Base-by-base conservation (phyloP, 495 filamentous ascomycete genomes). In the Penicillium lagena region DNA sequence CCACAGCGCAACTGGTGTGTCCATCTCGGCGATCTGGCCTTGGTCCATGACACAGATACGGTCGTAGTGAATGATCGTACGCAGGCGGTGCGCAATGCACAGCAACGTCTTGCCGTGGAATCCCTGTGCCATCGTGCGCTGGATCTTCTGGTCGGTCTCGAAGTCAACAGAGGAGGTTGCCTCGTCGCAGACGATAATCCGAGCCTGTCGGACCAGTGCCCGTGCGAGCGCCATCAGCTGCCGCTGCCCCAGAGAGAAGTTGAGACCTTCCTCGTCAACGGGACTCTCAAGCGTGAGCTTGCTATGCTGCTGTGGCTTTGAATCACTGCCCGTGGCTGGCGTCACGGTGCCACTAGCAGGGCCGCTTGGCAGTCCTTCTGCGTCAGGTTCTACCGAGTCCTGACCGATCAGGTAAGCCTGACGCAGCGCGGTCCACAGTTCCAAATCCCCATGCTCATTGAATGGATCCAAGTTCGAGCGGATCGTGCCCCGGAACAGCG, bases 121-220 rank as follows among this genome's bases (percentile, higher is more conserved):
- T 0, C 85, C 93, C 12, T 78, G 75, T 1, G 86, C 83, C 64
- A 98, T 96, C 7, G 91, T 95, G 35, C 71, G 69, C 69, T 98
- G 93, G 62, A 98, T 96, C 75, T 90, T 90, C 66, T 87, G 80
- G 51, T 98, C 91, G 9, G 93, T 98, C 61, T 95, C 91, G 67
- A 96, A 90, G 64, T 98, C 91, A 6, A 98, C 90, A 5, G 80
- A 85, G 4, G 82, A 87, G 0, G 91, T 98, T 0, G 93, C 91
- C 66, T 96, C 93, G 69, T 98, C 91, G 64, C 89, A 95, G 39
- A 98, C 82, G 54, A 96, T 96, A 66, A 96, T 96, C 52, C 86
- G 86, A 0, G 82, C 83, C 28, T 84, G 79, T 29, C 93, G 79
- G 0, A 96, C 90, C 2, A 96, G 78, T 0, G 91, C 91, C 0